A percentile compares a stretch with the other conserved stretches of the same genome.
phyloP scores from a whole-genome alignment of 345 rosid species.

The Carallia pectinifolia region DNA sequence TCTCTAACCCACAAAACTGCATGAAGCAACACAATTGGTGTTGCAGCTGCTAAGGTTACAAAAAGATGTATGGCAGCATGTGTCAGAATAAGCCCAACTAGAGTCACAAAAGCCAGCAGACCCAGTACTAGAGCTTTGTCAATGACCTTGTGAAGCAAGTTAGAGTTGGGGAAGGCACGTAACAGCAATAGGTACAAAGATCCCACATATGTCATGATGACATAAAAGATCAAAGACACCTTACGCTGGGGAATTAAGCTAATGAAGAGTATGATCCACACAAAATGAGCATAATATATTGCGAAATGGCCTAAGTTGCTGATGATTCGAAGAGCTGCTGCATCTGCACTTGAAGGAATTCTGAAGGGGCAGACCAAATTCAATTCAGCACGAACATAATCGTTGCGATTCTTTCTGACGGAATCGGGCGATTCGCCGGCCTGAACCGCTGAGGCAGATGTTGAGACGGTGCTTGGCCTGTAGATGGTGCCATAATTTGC shows the following conservation, averaged over 20 bases:
- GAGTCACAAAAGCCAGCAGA: slow-evolving; percentile 9
- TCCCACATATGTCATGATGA: slow-evolving; percentile 18
- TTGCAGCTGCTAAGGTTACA: slow-evolving; percentile 18
- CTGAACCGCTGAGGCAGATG: neutral
- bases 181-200: slow-evolving; percentile 16
- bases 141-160: neutral
- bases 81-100: slow-evolving; percentile 20
- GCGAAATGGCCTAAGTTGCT: slow-evolving; percentile 22
- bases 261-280: slow-evolving; percentile 28
- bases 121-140: slow-evolving; percentile 23
- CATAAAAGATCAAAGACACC: slow-evolving; percentile 19
- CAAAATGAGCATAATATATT: slow-evolving; percentile 21
- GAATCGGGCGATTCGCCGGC: neutral
- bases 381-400: slow-evolving; percentile 4
- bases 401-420: neutral
- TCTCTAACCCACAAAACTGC: slow-evolving; percentile 29
- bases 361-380: slow-evolving; percentile 3
- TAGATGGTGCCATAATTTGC: slow-evolving; percentile 5
- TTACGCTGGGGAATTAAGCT: slow-evolving; percentile 24
- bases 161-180: slow-evolving; percentile 11
- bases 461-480: neutral
- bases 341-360: slow-evolving; percentile 21
- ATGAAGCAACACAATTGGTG: slow-evolving; percentile 26
- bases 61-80: slow-evolving; percentile 24
- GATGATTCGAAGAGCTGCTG: slow-evolving; percentile 15